Percentiles rank a stretch among this genome's conserved stretches.
These are phyloP conservation scores for Phytomonas sp. DNA, from an alignment of 208 protist species.

Conservation along the genomic window DNA sequence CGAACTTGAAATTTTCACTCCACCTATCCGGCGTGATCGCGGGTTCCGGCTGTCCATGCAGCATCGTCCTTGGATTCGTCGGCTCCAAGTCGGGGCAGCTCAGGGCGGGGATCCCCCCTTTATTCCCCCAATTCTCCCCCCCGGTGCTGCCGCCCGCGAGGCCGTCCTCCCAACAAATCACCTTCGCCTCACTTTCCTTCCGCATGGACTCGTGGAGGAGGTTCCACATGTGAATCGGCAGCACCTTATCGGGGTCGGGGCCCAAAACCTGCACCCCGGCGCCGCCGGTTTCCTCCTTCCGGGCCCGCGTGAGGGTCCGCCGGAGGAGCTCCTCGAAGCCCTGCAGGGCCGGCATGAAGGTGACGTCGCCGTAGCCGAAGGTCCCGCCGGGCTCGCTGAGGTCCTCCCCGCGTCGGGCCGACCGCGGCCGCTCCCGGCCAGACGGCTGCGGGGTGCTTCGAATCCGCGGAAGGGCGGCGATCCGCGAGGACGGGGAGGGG, in stretches of 20 bases:
- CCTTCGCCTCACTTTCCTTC: no score
- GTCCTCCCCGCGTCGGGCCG: background rate
- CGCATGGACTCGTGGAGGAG: background rate
- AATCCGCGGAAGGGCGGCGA: background rate
- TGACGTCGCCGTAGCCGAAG: constrained; percentile 33
- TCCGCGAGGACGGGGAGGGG: background rate
- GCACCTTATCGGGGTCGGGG: background rate
- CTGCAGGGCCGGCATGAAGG: constrained; percentile 19
- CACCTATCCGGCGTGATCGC: no score
- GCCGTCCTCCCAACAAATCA: no score
- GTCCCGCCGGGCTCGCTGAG: constrained; percentile 8
- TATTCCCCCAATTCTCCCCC: no score
- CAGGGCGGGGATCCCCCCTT: no score
- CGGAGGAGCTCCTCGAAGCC: constrained; percentile 10
- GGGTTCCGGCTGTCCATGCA: no score
- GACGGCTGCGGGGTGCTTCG: background rate
- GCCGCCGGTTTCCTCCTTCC: background rate
- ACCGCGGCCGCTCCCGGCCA: background rate
- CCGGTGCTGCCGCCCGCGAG: no score
- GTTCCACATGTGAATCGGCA: background rate
- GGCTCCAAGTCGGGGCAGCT: no score
- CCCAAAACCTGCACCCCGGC: background rate
- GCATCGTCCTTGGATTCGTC: no score
- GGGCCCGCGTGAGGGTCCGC: constrained; percentile 23
- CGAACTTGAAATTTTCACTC: no score